A percentile compares a stretch with the other conserved stretches of the same genome.
phyloP scores from a whole-genome alignment of 345 rosid genomes.

The Murraya paniculata region DNA sequence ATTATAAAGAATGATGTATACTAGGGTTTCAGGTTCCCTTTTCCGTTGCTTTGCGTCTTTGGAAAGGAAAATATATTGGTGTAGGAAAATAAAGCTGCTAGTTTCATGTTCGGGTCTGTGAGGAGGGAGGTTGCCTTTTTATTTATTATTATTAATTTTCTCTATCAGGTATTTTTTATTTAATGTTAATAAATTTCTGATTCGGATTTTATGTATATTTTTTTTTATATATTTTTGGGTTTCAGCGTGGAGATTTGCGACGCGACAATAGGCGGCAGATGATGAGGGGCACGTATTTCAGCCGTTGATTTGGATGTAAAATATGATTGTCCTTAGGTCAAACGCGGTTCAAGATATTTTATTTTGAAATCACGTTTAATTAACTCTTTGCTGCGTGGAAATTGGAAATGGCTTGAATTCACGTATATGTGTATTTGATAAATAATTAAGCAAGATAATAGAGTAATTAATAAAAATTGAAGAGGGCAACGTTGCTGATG shows the following conservation, averaged over 20 bases:
- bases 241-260: slow-evolving; percentile 23
- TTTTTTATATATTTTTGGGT: slow-evolving; percentile 1
- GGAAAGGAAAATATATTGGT: neutral
- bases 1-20: slow-evolving; percentile 12
- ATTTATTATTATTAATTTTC: neutral
- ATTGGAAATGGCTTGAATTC: neutral
- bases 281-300: neutral
- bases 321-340: neutral
- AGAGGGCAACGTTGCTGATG: neutral
- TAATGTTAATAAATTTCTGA: neutral
- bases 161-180: neutral
- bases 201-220: neutral
- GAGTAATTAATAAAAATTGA: neutral
- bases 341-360: neutral
- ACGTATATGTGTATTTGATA: neutral
- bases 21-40: slow-evolving; percentile 34
- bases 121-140: slow-evolving; percentile 6
- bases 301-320: slow-evolving; percentile 12
- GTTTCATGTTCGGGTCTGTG: slow-evolving; percentile 32
- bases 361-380: neutral
- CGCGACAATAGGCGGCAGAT: neutral
- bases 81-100: slow-evolving; percentile 25
- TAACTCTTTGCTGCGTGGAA: neutral
- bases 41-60: slow-evolving; percentile 5
- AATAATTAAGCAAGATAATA: neutral